These are phyloP conservation scores for Podospora sp. DNA, from an alignment of 495 filamentous ascomycete species.

Conservation along the genomic window DNA sequence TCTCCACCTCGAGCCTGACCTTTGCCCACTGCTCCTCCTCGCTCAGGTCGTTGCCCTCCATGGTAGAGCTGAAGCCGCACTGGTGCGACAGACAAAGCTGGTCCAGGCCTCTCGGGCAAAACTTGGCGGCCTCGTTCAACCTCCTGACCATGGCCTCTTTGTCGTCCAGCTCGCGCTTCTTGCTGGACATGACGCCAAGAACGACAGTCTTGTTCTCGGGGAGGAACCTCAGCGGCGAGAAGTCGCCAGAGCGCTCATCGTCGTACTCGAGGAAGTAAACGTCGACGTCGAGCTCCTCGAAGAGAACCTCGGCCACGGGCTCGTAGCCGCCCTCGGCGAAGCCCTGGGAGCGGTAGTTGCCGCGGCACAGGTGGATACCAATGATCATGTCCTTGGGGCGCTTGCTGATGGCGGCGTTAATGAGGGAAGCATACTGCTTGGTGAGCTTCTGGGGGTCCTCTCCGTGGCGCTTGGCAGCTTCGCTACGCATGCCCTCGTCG, in stretches of 20 bases:
- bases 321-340: conserved; percentile 72
- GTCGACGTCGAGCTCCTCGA: conserved; percentile 64
- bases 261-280: conserved; percentile 74
- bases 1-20: conserved; percentile 47
- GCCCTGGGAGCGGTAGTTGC: conserved; percentile 60
- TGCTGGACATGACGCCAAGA: conserved; percentile 66
- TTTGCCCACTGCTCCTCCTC: conserved; percentile 62
- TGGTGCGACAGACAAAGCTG: conserved; percentile 67
- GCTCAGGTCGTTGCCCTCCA: conserved; percentile 62
- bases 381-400: conserved; percentile 63
- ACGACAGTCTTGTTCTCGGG: conserved; percentile 68
- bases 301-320: conserved; percentile 65
- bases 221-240: conserved; percentile 63
- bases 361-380: conserved; percentile 67
- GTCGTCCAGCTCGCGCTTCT: conserved; percentile 64
- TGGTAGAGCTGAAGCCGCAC: conserved; percentile 69
- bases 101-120: conserved; percentile 60
- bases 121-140: conserved; percentile 61
- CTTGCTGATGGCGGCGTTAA: conserved; percentile 62
- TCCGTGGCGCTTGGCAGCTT: conserved; percentile 59
- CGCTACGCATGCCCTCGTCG: conserved; percentile 63
- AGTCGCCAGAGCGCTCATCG: conserved; percentile 65
- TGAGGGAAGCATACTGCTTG: conserved; percentile 62
- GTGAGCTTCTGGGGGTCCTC: conserved; percentile 58
- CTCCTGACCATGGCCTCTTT: conserved; percentile 61